Evolutionary conservation across 2,329 filamentous ascomycete species (phyloP).

Genomic region (Gaeumannomyces tritici): DNA sequence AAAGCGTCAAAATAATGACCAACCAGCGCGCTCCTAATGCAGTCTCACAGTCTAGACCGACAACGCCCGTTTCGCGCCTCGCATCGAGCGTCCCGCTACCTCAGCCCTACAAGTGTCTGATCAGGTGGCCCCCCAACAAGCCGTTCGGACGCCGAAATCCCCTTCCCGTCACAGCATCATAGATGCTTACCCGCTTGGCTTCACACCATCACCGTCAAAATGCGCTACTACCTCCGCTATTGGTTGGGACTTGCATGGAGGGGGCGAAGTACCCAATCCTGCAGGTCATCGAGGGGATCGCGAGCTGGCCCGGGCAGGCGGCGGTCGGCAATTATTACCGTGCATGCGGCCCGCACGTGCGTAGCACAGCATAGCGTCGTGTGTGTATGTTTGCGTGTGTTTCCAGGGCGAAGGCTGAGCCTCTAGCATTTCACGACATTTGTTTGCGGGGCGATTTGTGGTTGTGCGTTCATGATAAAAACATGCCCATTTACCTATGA

Average conservation of each 20-base stretch:
- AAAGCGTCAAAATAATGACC: neutral
- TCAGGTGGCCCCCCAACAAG: neutral
- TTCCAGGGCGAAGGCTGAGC: neutral
- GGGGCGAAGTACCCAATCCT: neutral
- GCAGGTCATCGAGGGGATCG: conserved; percentile 3
- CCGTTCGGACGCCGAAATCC: neutral
- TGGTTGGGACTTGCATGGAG: neutral
- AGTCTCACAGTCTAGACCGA: neutral
- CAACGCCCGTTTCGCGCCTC: neutral
- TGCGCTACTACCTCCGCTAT: neutral
- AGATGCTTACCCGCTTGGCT: neutral
- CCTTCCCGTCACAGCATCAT: neutral
- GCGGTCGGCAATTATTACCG: neutral
- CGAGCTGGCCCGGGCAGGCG: too few species aligned
- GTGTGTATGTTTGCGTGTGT: neutral
- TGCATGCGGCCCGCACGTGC: neutral
- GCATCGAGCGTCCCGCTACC: neutral
- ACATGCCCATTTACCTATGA: too few species aligned
- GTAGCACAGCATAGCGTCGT: neutral
- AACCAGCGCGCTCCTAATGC: neutral
- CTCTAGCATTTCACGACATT: neutral
- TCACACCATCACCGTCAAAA: neutral
- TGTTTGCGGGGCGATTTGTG: too few species aligned
- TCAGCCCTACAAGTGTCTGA: neutral
- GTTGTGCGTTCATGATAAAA: neutral